Evolutionary conservation across 2,329 filamentous ascomycete species (phyloP).

Genomic region (Cercospora sp.): DNA sequence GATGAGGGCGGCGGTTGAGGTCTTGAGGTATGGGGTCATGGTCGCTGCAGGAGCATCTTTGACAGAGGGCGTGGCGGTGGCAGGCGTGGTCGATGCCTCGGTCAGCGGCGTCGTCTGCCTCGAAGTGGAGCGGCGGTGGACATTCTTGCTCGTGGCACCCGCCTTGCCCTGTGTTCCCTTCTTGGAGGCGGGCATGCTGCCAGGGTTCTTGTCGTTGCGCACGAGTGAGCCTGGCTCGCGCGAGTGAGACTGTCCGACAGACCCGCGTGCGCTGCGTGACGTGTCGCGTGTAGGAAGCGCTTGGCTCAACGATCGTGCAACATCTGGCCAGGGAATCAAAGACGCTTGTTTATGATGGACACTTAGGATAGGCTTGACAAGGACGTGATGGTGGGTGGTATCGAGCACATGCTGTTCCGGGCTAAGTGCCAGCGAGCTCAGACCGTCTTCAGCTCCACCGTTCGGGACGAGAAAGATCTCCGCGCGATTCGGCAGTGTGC

Average conservation of each 20-base stretch:
- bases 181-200: slow-evolving; percentile 36
- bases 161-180: slow-evolving; percentile 31
- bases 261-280: not conserved
- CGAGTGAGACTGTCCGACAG: not conserved
- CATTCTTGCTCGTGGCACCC: slow-evolving; percentile 35
- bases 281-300: not conserved
- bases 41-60: slow-evolving; percentile 51
- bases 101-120: slow-evolving; percentile 71
- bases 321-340: not conserved
- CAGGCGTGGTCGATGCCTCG: slow-evolving; percentile 49
- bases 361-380: not conserved
- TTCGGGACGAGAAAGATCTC: not conserved
- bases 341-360: not conserved
- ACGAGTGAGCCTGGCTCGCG: not conserved
- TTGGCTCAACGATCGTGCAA: not conserved
- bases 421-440: not conserved
- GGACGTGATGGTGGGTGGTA: not conserved
- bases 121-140: slow-evolving; percentile 66
- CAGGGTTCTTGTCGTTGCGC: not conserved
- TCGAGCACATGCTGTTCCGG: not conserved
- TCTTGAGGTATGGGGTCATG: slow-evolving; percentile 65
- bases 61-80: slow-evolving; percentile 63
- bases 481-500: not conserved
- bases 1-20: slow-evolving; percentile 51
- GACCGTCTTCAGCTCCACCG: not conserved